Conservation (phyloP, 176 grass and related monocot species). For the Neostapfia colusana region DNA sequence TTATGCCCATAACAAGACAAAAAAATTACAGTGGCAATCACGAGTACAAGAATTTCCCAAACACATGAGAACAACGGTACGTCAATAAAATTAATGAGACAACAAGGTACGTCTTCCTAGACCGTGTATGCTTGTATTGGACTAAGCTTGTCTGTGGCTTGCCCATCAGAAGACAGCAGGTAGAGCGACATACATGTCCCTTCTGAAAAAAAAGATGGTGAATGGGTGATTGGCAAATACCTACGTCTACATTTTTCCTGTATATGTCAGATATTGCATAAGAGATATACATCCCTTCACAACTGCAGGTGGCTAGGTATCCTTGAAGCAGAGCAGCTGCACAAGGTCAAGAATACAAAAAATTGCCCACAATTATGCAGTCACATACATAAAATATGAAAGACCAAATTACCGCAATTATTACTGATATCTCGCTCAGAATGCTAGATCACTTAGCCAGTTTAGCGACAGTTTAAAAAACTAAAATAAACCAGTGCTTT, state of each 20-base stretch:
- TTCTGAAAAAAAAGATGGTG: neutral
- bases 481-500: neutral
- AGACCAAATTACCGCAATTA: too few relatives aligned
- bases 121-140: neutral
- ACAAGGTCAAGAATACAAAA: neutral
- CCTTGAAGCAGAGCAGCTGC: neutral
- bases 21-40: neutral
- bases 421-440: too few relatives aligned
- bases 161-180: neutral
- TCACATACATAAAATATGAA: neutral
- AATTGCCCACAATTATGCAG: neutral
- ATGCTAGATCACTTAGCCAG: too few relatives aligned
- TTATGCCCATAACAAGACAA: neutral
- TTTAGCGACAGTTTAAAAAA: too few relatives aligned
- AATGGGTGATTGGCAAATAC: neutral
- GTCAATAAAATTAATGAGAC: neutral
- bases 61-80: neutral
- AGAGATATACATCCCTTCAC: neutral
- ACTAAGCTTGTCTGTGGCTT: conserved; percentile 3
- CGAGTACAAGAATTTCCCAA: conserved; percentile 1
- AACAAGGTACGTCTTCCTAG: neutral
- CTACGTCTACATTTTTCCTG: too few relatives aligned
- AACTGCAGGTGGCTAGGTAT: neutral
- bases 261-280: neutral
- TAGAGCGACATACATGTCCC: neutral